A percentile compares a stretch with the other conserved stretches of the same genome.
These are phyloP conservation scores for Phytophthora quininea DNA, from an alignment of 352 stramenopile genomes.

Conservation along the genomic window DNA sequence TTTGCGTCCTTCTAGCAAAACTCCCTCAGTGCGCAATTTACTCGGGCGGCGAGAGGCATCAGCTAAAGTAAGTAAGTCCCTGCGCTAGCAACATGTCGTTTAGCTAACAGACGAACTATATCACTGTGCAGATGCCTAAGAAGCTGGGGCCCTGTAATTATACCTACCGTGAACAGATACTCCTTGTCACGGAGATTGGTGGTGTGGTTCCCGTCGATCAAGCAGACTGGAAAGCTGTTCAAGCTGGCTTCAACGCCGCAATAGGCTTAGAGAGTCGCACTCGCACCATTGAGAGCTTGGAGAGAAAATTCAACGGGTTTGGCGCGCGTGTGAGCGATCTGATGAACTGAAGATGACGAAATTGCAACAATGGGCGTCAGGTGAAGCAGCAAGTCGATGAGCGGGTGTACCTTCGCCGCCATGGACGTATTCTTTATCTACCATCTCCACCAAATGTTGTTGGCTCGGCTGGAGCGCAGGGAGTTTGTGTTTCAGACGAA, in stretches of 20 bases:
- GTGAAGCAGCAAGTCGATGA: too few relatives aligned
- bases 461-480: too few relatives aligned
- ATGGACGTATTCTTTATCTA: too few relatives aligned
- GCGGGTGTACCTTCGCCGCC: too few relatives aligned
- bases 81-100: not conserved
- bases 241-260: not conserved
- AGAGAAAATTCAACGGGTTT: not conserved
- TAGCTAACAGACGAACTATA: not conserved
- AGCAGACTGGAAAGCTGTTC: not conserved
- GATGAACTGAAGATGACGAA: slow-evolving; percentile 1
- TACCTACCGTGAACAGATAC: not conserved
- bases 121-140: slow-evolving; percentile 1
- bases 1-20: too few relatives aligned
- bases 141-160: not conserved
- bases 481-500: too few relatives aligned
- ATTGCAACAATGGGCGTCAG: not conserved
- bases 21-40: not conserved
- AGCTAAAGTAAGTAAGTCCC: not conserved
- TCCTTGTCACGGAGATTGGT: not conserved
- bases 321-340: not conserved
- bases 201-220: not conserved
- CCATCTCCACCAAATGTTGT: too few relatives aligned
- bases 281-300: not conserved
- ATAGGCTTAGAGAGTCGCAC: not conserved
- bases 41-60: not conserved